Evolutionary conservation across 225 moss, liverwort and hornwort genomes (phyloP), one percentile per base, ranked within the genome.

Genomic region (Rhytidiadelphus loreus): DNA sequence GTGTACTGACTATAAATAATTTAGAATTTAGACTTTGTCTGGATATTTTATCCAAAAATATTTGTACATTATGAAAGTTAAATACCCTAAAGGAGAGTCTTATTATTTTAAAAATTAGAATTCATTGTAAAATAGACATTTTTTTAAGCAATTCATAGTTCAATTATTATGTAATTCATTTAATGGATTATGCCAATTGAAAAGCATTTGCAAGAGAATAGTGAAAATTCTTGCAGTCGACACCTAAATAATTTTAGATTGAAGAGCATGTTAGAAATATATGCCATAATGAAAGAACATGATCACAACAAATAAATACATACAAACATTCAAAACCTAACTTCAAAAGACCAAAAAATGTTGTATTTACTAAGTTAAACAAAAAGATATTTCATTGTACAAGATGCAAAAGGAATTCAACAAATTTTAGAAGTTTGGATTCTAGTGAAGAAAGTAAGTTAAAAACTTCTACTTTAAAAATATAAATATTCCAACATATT

Each of bases 11-110:
- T 43, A 30, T 21, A 20, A 30, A 14, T 13, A 20, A 9, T 60
- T 44, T 21, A 9, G 0, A 59, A 22, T 2, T 12, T 10, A 29
- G 0, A 57, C 5, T 43, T 20, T 60, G 0, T 60, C 43, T 14
- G 26, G 6, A 60, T 15, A 15, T 21, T 60, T 13, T 21, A 32
- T 60, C 14, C 2, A 59, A 35, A 80, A 32, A 20, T 15, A 22
- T 23, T 61, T 61, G 15, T 15, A 14, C 13, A 81, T 14, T 61
- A 22, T 15, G 3, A 58, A 3, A 18, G 3, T 58, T 29, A 57
- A 8, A 23, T 11, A 46, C 46, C 7, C 9, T 43, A 61, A 44
- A 9, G 0, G 1, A 16, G 1, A 69, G 22, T 43, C 3, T 19
- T 82, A 7, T 28, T 48, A 19, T 32, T 50, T 14, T 1, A 53